Percentiles rank a stretch among this genome's conserved stretches.
phyloP scores from a whole-genome alignment of 1,284 basidiomycete genomes.

The Cronartium ribicola region DNA sequence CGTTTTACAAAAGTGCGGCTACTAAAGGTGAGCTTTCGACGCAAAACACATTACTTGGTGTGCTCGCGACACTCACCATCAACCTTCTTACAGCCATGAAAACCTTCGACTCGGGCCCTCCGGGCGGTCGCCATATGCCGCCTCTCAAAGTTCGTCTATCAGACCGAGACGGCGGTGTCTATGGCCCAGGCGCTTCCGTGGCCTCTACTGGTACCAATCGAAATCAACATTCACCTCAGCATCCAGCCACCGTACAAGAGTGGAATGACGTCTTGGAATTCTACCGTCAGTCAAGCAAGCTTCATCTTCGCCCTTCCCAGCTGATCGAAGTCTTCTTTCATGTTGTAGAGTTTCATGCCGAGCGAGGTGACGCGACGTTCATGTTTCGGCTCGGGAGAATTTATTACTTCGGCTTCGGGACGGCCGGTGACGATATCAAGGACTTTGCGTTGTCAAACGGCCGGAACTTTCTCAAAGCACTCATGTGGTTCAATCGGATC shows the following conservation, averaged over 20 bases:
- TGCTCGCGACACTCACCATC: neutral
- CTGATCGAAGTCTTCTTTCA: neutral
- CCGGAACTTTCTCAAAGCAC: constrained; percentile 65
- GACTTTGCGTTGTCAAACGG: constrained; percentile 46
- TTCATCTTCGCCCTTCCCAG: neutral
- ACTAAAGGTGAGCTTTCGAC: constrained; percentile 62
- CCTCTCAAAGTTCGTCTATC: constrained; percentile 77
- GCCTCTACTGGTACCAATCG: constrained; percentile 59
- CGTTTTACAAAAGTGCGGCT: constrained; percentile 81
- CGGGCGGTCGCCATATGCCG: constrained; percentile 80
- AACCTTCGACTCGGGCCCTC: constrained; percentile 75
- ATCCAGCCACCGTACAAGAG: constrained; percentile 47
- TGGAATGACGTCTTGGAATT: constrained; percentile 51
- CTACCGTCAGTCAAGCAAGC: constrained; percentile 43
- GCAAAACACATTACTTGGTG: constrained; percentile 9
- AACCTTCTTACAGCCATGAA: constrained; percentile 59
- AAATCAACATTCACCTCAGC: constrained; percentile 35
- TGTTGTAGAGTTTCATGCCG: constrained; percentile 67
- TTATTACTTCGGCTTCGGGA: constrained; percentile 90
- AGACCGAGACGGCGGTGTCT: constrained; percentile 84
- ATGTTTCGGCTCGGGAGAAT: constrained; percentile 82
- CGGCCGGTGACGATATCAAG: constrained; percentile 48
- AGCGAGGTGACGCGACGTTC: constrained; percentile 76
- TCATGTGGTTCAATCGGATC: constrained; percentile 73
- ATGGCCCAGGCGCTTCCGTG: constrained; percentile 85